Base-by-base conservation (phyloP, 1,284 basidiomycete species). In the Apiotrichum laibachii region DNA sequence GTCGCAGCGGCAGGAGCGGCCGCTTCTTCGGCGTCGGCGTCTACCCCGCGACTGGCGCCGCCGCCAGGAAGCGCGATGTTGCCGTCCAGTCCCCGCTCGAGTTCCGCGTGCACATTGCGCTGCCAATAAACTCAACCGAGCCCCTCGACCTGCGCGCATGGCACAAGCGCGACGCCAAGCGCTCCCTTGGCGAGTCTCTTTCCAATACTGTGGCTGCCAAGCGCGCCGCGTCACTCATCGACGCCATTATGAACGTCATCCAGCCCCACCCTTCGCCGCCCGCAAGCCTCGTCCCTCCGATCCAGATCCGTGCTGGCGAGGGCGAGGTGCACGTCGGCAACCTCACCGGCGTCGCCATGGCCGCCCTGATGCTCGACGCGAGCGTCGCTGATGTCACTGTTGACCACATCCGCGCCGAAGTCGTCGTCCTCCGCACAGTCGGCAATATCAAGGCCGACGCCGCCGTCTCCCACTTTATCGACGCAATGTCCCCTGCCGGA, bases 71-170 rank as follows among this genome's bases (percentile, higher is more conserved):
- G 31, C 7, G 22, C 18, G 11, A 16, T 11, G 7, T 26, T 9
- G n/a, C 40, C 31, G 12, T 31, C 26, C 26, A 31, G 26, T 31
- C 46, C 7, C 50, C 50, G 6, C 43, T 55, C 48, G 44, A 40
- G 11, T 64, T 66, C 58, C 49, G 58, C 6, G n/a, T 66, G 7
- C 57, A 66, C 50, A 35, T 66, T 34, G 49, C 58, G 22, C 16
- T 66, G 8, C 62, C 50, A 11, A 46, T 42, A 1, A 35, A 53
- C n/a, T 43, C 15, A 4, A 35, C 47, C 13, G 47, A 15, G 31
- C 5, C 47, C 33, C 12, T 21, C 12, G 15, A 16, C 19, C 45
- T 43, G 37, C 37, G 37, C 37, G 37, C 37, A 37, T 37, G 37
- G 37, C 15, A 37, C 37, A 37, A 37, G 37, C 37, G 37, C 37